phyloP scores from a whole-genome alignment of 2,329 filamentous ascomycete genomes.

The Aureobasidium sp. region DNA sequence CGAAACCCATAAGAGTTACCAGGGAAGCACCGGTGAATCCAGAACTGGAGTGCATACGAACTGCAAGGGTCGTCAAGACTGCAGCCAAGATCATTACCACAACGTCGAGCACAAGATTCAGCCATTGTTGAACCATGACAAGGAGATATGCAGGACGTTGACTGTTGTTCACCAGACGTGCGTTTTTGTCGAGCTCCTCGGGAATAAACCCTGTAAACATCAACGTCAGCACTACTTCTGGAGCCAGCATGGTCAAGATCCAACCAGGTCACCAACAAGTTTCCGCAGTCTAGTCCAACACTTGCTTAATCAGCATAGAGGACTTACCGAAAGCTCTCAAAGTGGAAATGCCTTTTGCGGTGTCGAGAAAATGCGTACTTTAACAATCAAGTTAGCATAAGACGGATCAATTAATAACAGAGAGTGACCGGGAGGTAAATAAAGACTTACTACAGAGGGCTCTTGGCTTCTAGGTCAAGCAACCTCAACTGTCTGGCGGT shows the following conservation, averaged over 20 bases:
- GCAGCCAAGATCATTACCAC: constrained; percentile 27
- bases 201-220: constrained; percentile 39
- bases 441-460: constrained; percentile 38
- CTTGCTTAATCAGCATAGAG: constrained; percentile 27
- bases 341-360: constrained; percentile 38
- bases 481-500: constrained; percentile 42
- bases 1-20: constrained; percentile 46
- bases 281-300: constrained; percentile 11
- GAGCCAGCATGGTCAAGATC: background rate
- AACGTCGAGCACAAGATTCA: constrained; percentile 33
- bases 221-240: constrained; percentile 26
- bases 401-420: constrained; percentile 19
- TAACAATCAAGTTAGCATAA: constrained; percentile 32
- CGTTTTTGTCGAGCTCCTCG: constrained; percentile 23
- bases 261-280: background rate
- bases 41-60: constrained; percentile 33
- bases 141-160: constrained; percentile 39
- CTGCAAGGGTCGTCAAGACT: constrained; percentile 27
- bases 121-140: constrained; percentile 37
- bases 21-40: constrained; percentile 41
- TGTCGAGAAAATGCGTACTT: constrained; percentile 43
- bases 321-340: constrained; percentile 45
- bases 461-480: constrained; percentile 45
- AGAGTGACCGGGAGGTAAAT: no score
- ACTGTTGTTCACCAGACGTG: constrained; percentile 30